phyloP scores from a whole-genome alignment of 1,284 basidiomycete genomes.

The Microbotryomycetes sp. region DNA sequence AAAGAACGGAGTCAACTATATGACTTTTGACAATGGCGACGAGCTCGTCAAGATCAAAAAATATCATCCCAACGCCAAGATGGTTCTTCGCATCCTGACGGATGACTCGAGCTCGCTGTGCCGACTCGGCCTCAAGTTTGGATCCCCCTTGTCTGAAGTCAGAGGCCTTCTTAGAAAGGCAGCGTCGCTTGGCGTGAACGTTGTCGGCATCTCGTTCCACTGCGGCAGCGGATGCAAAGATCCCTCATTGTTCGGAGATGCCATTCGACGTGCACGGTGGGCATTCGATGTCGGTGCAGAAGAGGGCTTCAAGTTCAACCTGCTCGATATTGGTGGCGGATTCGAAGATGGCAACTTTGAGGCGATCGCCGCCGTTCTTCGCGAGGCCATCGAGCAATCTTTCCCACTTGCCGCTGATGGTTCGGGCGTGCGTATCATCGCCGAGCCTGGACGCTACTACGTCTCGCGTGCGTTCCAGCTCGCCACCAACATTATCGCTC shows the following conservation, averaged over 20 bases:
- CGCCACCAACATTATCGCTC: conserved; percentile 88
- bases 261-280: conserved; percentile 68
- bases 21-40: conserved; percentile 98
- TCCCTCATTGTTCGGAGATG: conserved; percentile 80
- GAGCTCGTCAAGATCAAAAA: conserved; percentile 93
- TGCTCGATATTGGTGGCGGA: conserved; percentile 85
- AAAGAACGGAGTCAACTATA: conserved; percentile 70
- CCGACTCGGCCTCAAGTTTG: conserved; percentile 91
- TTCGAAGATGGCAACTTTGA: conserved; percentile 90
- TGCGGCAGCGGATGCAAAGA: conserved; percentile 97
- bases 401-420: conserved; percentile 61
- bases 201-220: conserved; percentile 95
- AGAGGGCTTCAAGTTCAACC: conserved; percentile 70
- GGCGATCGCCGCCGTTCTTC: conserved; percentile 65
- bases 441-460: conserved; percentile 93
- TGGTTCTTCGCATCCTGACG: conserved; percentile 89
- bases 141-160: conserved; percentile 79
- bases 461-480: conserved; percentile 88
- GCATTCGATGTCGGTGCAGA: conserved; percentile 81
- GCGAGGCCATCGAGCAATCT: conserved; percentile 63
- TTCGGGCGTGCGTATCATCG: conserved; percentile 75
- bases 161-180: conserved; percentile 74
- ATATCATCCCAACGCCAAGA: conserved; percentile 70
- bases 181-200: conserved; percentile 68
- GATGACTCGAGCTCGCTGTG: conserved; percentile 95